Evolutionary conservation across 2,329 filamentous ascomycete genomes (phyloP).

Genomic region (Trichophyton verrucosum): DNA sequence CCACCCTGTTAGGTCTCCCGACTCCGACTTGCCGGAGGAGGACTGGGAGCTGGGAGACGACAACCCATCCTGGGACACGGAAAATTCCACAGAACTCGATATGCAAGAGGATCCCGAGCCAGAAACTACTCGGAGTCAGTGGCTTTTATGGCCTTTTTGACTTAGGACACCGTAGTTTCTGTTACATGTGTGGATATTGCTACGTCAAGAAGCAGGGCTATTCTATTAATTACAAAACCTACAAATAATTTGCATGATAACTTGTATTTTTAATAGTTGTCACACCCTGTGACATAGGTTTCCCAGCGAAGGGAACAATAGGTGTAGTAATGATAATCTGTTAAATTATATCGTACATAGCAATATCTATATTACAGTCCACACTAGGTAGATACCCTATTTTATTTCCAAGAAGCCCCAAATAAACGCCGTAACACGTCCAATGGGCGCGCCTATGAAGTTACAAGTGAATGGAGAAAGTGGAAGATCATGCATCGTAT

Average conservation of each 20-base stretch:
- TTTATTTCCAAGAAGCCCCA: not conserved
- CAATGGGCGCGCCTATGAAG: not conserved
- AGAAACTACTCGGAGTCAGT: not conserved
- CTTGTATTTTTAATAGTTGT: too few relatives aligned
- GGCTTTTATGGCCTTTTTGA: constrained; percentile 5
- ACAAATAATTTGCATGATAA: too few relatives aligned
- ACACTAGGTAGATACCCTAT: not conserved
- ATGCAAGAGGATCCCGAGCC: not conserved
- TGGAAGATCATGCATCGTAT: not conserved
- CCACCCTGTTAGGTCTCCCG: constrained; percentile 36
- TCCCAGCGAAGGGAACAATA: too few relatives aligned
- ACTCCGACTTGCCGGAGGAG: not conserved
- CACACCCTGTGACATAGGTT: too few relatives aligned
- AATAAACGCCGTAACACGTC: not conserved
- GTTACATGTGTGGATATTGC: not conserved
- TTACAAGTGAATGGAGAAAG: not conserved
- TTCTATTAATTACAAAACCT: too few relatives aligned
- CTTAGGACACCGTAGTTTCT: too few relatives aligned
- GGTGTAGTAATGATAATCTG: not conserved
- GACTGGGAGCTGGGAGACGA: not conserved
- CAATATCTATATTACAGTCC: not conserved
- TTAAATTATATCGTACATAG: constrained; percentile 1
- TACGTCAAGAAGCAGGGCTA: not conserved
- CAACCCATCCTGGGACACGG: not conserved
- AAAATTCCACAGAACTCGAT: not conserved